Base-by-base conservation (phyloP, 768 basidiomycete genomes). In the Peribolospora baueri region DNA sequence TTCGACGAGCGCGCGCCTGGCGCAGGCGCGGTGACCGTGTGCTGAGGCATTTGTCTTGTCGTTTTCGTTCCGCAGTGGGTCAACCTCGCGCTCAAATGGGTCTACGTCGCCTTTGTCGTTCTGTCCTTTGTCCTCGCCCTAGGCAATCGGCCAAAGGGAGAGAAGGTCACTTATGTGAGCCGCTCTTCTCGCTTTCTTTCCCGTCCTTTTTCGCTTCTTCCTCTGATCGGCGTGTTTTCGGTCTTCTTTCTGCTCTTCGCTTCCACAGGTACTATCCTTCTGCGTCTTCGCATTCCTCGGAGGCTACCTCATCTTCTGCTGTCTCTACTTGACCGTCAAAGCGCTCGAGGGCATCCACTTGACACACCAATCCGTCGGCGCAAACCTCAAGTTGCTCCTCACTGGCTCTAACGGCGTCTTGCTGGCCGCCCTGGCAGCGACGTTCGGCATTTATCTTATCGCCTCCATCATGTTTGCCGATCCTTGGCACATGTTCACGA, bases 401-500 rank as follows among this genome's bases (percentile, higher is more conserved):
- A 72, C 69, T 46, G 80, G 82, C 11, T 80, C 84, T 2, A 76
- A 83, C 50, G 84, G 83, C 56, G 74, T 83, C 36, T 67, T 90
- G 55, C 78, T 88, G 50, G 87, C 84, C 38, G 87, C 87, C 6
- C 78, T 88, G 72, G 68, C 83, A 54, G 84, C 84, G 3, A 90
- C 86, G 2, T 85, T 84, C 61, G 90, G 85, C 75, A 63, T 61
- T 60, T 65, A 62, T 58, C 59, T 64, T 50, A 3, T 64, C 14
- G 14, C 38, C 37, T 56, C 61, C 42, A 54, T 59, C 14, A 51
- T 64, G 5, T 63, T 61, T 56, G 47, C 84, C 58, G 90, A 95
- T 68, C 90, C 90, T 4, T 95, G 90, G 90, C 90, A 95, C 68
- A 82, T 97, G 79, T 80, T 90, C 68, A 84, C 84, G 37, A 87